Evolutionary conservation across 495 filamentous ascomycete genomes (phyloP), one percentile per base, ranked within the genome.

Genomic region (Letharia lupina): DNA sequence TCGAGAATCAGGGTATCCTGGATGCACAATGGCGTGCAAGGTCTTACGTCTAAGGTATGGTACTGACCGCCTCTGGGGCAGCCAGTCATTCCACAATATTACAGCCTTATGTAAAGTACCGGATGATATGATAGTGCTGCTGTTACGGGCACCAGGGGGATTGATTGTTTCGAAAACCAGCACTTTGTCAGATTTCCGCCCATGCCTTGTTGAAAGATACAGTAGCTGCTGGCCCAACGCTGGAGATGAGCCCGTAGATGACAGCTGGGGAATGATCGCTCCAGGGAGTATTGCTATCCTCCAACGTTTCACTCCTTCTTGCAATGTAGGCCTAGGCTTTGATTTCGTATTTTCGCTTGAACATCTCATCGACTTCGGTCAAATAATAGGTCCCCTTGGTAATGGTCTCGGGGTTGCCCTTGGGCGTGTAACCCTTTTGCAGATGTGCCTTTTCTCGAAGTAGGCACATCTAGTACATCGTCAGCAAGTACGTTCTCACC

Each of bases 361-460:
- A 98, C 91, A 96, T 96, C 71, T 91, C 91, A 70, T 98, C 93
- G 45, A 98, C 81, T 70, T 86, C 84, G 69, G 87, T 87, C 62
- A 98, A 83, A 80, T 96, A 98, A 81, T 98, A 98, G 18, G 89
- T 88, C 57, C 88, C 89, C 64, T 84, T 79, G 69, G 80, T 75
- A n/a, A 98, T 83, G 68, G 86, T 91, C 47, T 91, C 89, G n/a
- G 82, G 71, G 57, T 86, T 86, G 65, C 94, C 94, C 60, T 79
- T 68, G 47, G 94, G 94, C 70, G 80, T 86, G 79, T 89, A 98
- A 79, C 87, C 77, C 82, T 96, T 97, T 82, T 96, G 83, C 72
- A 97, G 80, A 78, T 98, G 94, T 68, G 93, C 95, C 76, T 91
- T 86, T 82, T 97, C 90, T 69, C 94, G 89, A 69, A 98, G 84